phyloP scores from a whole-genome alignment of 202 grass and related monocot genomes.

The Schoenoplectus tabernaemontani region DNA sequence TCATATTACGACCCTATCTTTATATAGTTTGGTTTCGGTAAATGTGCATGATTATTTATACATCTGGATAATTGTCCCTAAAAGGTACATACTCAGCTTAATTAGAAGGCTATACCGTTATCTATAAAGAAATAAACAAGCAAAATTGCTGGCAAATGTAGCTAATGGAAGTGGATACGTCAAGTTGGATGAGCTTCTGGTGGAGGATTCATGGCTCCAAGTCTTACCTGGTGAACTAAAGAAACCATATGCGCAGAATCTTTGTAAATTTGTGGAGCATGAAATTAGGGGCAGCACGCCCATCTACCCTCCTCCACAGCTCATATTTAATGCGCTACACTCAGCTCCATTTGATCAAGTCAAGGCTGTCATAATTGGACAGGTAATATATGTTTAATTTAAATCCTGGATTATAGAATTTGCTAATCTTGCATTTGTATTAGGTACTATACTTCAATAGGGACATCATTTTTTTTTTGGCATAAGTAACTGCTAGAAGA shows the following conservation, averaged over 20 bases:
- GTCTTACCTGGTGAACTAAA: conserved; percentile 52
- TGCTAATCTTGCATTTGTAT: background rate
- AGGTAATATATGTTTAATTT: conserved; percentile 33
- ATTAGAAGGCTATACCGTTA: background rate
- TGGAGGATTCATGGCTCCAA: conserved; percentile 68
- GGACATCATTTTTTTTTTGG: background rate
- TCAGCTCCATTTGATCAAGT: conserved; percentile 59
- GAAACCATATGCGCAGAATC: conserved; percentile 66
- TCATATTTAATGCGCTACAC: conserved; percentile 80
- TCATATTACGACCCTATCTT: background rate
- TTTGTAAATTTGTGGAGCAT: conserved; percentile 60
- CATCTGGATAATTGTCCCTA: background rate
- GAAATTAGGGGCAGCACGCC: conserved; percentile 51
- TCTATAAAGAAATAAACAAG: background rate
- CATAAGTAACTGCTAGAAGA: background rate
- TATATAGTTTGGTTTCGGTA: background rate
- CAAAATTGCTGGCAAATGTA: conserved; percentile 10
- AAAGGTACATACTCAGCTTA: background rate
- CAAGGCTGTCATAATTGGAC: conserved; percentile 90
- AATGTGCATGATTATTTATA: background rate
- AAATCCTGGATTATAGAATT: background rate
- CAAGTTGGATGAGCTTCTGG: conserved; percentile 81
- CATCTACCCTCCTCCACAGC: conserved; percentile 65
- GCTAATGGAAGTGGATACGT: conserved; percentile 26
- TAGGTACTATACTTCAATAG: background rate